Conservation (phyloP, 108 stramenopile species). For the Chaetoceros muelleri region DNA sequence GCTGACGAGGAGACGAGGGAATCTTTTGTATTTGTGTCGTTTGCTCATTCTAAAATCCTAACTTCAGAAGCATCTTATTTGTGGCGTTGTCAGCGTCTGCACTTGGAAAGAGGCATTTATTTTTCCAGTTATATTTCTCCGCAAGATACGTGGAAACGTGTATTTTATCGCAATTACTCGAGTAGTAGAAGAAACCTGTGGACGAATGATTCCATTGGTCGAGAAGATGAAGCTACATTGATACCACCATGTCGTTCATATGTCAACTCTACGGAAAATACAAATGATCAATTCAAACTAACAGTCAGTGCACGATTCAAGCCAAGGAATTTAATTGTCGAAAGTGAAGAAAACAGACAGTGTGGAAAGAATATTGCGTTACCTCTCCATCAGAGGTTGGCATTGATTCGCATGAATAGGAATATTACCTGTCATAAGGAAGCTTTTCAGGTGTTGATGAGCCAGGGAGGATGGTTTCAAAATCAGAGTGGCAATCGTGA, state of each 20-base stretch:
- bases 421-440: conserved; percentile 23
- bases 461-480: conserved; percentile 38
- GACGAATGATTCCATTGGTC: too few species aligned
- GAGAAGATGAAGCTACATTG: neutral
- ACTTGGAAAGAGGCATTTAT: conserved; percentile 23
- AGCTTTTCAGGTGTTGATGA: conserved; percentile 26
- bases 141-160: too few species aligned
- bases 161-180: conserved; percentile 7
- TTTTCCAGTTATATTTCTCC: too few species aligned
- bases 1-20: conserved; percentile 6
- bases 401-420: conserved; percentile 27
- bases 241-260: neutral
- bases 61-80: conserved; percentile 20
- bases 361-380: conserved; percentile 23
- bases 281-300: conserved; percentile 16
- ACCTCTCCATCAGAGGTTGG: conserved; percentile 51
- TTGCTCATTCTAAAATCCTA: conserved; percentile 12
- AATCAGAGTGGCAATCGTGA: conserved; percentile 12
- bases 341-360: conserved; percentile 4
- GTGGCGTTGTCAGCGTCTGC: conserved; percentile 17
- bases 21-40: conserved; percentile 8
- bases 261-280: too few species aligned
- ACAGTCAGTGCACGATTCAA: conserved; percentile 20
- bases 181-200: conserved; percentile 13
- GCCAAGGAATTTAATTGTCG: conserved; percentile 6